Evolutionary conservation across 306 rosid genomes (phyloP).

Genomic region (Vicia sativa): DNA sequence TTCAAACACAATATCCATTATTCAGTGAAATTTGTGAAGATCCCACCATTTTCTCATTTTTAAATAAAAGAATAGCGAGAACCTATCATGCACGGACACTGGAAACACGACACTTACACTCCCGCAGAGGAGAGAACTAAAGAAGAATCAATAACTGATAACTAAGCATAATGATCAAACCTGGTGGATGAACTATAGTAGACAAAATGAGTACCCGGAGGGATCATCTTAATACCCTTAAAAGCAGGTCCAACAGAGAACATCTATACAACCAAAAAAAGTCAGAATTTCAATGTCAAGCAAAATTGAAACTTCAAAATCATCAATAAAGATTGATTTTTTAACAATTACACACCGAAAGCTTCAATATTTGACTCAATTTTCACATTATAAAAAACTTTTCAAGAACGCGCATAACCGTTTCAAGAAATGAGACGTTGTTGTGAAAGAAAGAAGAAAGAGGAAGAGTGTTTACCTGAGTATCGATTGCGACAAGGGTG

Average conservation of each 20-base stretch:
- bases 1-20: no score
- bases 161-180: conserved; percentile 43
- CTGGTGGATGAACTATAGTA: conserved; percentile 87
- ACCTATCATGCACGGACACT: no score
- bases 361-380: conserved; percentile 19
- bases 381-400: conserved; percentile 17
- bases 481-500: conserved; percentile 84
- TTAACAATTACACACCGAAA: not conserved
- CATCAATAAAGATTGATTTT: not conserved
- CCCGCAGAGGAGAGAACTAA: not conserved
- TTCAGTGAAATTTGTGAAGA: no score
- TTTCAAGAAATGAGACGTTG: not conserved
- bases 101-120: no score
- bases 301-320: conserved; percentile 6
- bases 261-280: conserved; percentile 44
- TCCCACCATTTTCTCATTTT: no score
- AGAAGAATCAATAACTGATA: not conserved
- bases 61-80: no score
- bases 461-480: conserved; percentile 54
- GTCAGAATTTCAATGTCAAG: conserved; percentile 7
- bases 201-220: conserved; percentile 88
- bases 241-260: conserved; percentile 79
- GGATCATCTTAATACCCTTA: conserved; percentile 94
- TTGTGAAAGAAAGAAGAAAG: not conserved
- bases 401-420: no score